Evolutionary conservation across 257 asterid species (phyloP).

Genomic region (Mitragyna speciosa): DNA sequence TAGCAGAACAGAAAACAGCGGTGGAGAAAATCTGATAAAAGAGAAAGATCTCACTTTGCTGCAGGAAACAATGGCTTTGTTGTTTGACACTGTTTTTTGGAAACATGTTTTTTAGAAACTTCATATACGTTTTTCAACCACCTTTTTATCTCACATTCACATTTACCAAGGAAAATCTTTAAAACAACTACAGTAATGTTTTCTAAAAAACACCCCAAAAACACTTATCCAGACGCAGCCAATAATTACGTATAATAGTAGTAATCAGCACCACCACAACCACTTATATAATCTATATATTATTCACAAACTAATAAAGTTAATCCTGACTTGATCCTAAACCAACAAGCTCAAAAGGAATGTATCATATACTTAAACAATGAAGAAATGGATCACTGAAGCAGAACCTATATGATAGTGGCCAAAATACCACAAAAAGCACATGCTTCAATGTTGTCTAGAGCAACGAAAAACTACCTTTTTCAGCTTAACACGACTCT

Average conservation of each 20-base stretch:
- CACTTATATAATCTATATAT: neutral
- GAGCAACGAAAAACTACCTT: neutral
- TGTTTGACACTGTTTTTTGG: no score
- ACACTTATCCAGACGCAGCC: no score
- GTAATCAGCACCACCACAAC: neutral
- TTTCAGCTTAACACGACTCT: neutral
- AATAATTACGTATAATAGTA: neutral
- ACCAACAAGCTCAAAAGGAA: neutral
- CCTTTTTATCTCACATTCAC: no score
- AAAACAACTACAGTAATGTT: no score
- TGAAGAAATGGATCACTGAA: neutral
- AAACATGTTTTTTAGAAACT: no score
- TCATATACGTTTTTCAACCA: no score
- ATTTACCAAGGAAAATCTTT: no score
- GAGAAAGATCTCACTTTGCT: neutral
- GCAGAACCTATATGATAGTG: neutral
- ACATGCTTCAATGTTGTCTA: neutral
- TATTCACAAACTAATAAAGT: neutral
- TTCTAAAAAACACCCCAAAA: no score
- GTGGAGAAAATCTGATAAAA: neutral
- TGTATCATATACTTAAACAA: neutral
- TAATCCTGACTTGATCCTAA: neutral
- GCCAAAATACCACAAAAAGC: neutral
- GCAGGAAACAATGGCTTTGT: neutral
- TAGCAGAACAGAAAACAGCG: neutral